A percentile compares a stretch with the other conserved stretches of the same genome.
Conservation (phyloP, 129 eudicot genomes). For the Silybum marianum region DNA sequence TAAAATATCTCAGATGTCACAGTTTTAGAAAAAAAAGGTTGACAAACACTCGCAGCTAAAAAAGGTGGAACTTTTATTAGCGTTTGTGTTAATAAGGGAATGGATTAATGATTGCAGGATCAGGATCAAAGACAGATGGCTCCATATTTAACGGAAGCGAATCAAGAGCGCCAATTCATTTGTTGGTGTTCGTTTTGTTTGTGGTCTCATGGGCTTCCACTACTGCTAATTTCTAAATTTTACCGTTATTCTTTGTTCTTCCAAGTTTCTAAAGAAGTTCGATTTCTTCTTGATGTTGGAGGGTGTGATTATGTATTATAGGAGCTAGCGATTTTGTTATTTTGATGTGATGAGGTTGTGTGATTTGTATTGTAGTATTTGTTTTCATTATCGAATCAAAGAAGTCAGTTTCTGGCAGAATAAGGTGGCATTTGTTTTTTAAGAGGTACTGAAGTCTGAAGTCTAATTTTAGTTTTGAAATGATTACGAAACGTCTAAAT, state of each 20-base stretch:
- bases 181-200: slow-evolving; percentile 31
- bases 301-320: slow-evolving; percentile 13
- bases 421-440: neutral
- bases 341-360: slow-evolving; percentile 2
- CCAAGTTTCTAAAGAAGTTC: neutral
- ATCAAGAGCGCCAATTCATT: slow-evolving; percentile 25
- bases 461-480: too few species aligned
- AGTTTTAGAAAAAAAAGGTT: neutral
- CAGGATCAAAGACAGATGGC: slow-evolving; percentile 57
- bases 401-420: neutral
- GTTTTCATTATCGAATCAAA: slow-evolving; percentile 19
- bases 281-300: slow-evolving; percentile 16
- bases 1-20: neutral
- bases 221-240: slow-evolving; percentile 28
- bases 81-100: neutral
- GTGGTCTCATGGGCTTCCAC: slow-evolving; percentile 38
- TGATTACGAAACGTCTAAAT: too few species aligned
- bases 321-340: neutral
- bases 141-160: slow-evolving; percentile 40
- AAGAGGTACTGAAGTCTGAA: too few species aligned
- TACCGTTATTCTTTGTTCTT: slow-evolving; percentile 6
- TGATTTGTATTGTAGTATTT: slow-evolving; percentile 20
- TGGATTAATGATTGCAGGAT: slow-evolving; percentile 27
- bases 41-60: neutral
- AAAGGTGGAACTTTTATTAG: neutral